Evolutionary conservation across 1,139 yeast genomes (phyloP), one percentile per base, ranked within the genome.

Genomic region (Geotrichum cucujoidarum): DNA sequence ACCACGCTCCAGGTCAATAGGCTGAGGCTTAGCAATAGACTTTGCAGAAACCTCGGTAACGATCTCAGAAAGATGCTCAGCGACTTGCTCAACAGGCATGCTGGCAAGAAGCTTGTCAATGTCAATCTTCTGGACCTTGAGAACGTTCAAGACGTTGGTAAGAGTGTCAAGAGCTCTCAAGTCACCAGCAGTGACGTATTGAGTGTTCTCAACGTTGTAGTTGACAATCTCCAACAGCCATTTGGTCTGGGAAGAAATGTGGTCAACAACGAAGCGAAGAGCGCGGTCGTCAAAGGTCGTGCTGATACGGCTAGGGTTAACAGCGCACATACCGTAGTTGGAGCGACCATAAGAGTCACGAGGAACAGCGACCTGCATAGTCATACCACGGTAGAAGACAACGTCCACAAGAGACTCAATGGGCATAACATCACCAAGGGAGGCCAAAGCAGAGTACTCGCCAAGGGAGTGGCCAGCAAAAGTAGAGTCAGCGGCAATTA

Each of bases 351-450:
- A 67, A 51, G 82, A 78, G 71, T 92, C 99, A 73, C 99, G 83
- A 65, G 97, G 97, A 57, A 92, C 99, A 41, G 98, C 98, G 57
- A 92, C 98, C 77, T 92, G 98, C 98, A 92, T 92, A 43, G 99
- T 92, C 98, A 92, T 92, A 78, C 99, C 99, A 76, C 99, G 83
- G 78, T 92, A 94, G 78, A 92, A 92, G 42, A 92, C 98, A 68
- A 92, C 96, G 69, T 92, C 99, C 51, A 92, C 98, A 61, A 92
- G 77, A 8, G 95, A 85, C 73, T 94, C 98, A 63, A 94, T 90
- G 49, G 98, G 96, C 97, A 92, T 90, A 52, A 94, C 97, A 67
- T 92, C 95, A 51, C 97, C 98, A 65, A 92, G 77, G 21, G 98
- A 90, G 29, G 97, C 88, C 64, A 92, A 78, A 21, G 99, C 97